These are phyloP conservation scores for Diplogelasinospora grovesii DNA, from an alignment of 495 filamentous ascomycete genomes.

Conservation along the genomic window DNA sequence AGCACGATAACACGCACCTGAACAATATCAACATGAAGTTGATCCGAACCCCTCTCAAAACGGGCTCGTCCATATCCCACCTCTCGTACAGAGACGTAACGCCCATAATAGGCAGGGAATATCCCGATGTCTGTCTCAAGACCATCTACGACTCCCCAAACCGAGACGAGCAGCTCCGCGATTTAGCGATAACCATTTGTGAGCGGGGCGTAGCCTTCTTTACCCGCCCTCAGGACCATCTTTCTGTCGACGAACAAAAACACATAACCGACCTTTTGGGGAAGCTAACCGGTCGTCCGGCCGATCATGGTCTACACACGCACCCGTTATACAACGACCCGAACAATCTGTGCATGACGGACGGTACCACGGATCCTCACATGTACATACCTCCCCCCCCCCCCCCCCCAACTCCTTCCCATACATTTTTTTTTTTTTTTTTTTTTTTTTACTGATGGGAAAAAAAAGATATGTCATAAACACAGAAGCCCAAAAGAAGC, in stretches of 20 bases:
- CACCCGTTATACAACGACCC: conserved; percentile 39
- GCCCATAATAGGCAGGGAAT: conserved; percentile 63
- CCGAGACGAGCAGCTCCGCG: conserved; percentile 58
- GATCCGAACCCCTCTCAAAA: conserved; percentile 4
- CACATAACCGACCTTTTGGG: conserved; percentile 33
- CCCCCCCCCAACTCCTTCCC: no score
- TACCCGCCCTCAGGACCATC: conserved; percentile 32
- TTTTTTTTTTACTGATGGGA: neutral
- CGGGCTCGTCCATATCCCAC: conserved; percentile 33
- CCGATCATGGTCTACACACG: conserved; percentile 35
- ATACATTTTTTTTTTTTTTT: neutral
- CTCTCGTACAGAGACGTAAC: conserved; percentile 60
- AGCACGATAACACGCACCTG: no score
- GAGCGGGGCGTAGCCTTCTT: conserved; percentile 60
- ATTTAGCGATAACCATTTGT: conserved; percentile 51
- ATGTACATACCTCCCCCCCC: conserved; percentile 28
- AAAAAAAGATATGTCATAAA: conserved; percentile 38
- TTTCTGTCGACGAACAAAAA: conserved; percentile 35
- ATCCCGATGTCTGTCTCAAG: conserved; percentile 48
- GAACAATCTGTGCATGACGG: conserved; percentile 34
- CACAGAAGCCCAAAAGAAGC: conserved; percentile 37
- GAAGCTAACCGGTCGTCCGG: conserved; percentile 34
- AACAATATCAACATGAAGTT: no score
- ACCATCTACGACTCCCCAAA: conserved; percentile 57
- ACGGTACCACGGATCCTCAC: conserved; percentile 32